phyloP scores from a whole-genome alignment of 805 yeast genomes.

The Zygoascus bituminiphila region DNA sequence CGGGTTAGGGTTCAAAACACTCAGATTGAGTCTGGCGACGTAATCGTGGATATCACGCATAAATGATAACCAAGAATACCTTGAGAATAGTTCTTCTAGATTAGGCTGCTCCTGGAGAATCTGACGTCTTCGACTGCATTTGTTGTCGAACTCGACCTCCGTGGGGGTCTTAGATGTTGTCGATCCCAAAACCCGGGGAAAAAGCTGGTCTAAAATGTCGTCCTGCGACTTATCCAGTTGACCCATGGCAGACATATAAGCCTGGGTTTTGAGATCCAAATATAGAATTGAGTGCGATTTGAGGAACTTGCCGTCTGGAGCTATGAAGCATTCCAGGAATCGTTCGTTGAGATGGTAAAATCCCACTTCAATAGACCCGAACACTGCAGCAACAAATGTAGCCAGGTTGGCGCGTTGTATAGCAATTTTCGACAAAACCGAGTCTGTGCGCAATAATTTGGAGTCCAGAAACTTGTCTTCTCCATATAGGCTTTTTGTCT shows the following conservation, averaged over 20 bases:
- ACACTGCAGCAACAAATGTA: slow-evolving; percentile 77
- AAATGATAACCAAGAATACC: slow-evolving; percentile 81
- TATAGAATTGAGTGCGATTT: slow-evolving; percentile 75
- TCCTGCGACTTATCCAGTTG: slow-evolving; percentile 47
- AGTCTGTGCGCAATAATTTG: not conserved
- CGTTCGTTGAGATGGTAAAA: slow-evolving; percentile 78
- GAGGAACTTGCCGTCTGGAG: slow-evolving; percentile 53
- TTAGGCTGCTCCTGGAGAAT: slow-evolving; percentile 40
- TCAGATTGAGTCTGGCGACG: slow-evolving; percentile 28
- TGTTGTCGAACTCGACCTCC: slow-evolving; percentile 67
- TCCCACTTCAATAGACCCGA: slow-evolving; percentile 80
- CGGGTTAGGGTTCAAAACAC: not conserved
- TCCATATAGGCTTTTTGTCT: slow-evolving; percentile 59
- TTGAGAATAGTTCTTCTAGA: slow-evolving; percentile 50
- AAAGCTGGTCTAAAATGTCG: slow-evolving; percentile 65
- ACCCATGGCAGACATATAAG: slow-evolving; percentile 80
- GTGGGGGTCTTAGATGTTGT: slow-evolving; percentile 45
- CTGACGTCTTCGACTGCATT: slow-evolving; percentile 66
- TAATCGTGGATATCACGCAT: slow-evolving; percentile 72
- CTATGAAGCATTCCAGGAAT: slow-evolving; percentile 82
- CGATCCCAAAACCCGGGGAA: slow-evolving; percentile 54
- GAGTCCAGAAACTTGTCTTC: slow-evolving; percentile 60
- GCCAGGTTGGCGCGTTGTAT: slow-evolving; percentile 80
- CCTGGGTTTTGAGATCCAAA: slow-evolving; percentile 89
- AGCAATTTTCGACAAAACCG: slow-evolving; percentile 41